Evolutionary conservation across 1,284 basidiomycete genomes (phyloP).

Genomic region (Fomitopsis schrenkii): DNA sequence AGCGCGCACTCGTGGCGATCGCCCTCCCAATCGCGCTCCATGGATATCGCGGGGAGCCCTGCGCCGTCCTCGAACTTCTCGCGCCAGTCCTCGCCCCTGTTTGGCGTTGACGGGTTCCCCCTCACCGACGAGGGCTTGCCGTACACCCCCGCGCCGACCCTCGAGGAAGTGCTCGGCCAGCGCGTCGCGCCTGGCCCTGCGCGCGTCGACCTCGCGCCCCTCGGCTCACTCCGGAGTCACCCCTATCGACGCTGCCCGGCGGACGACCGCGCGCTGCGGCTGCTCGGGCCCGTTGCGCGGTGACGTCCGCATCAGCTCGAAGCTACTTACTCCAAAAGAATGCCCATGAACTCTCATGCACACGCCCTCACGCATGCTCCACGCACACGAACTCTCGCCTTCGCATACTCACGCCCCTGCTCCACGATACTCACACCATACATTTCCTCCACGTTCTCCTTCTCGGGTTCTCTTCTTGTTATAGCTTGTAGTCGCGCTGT

Average conservation of each 20-base stretch:
- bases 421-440: background rate
- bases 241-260: constrained; percentile 57
- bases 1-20: constrained; percentile 5
- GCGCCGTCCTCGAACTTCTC: constrained; percentile 12
- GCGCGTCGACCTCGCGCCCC: constrained; percentile 43
- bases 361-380: background rate
- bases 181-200: constrained; percentile 6
- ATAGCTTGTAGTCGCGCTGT: background rate
- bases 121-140: constrained; percentile 18
- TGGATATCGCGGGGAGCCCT: background rate
- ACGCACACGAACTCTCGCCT: background rate
- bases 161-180: constrained; percentile 7
- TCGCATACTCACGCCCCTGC: background rate
- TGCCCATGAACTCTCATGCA: background rate
- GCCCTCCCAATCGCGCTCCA: constrained; percentile 3
- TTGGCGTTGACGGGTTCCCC: constrained; percentile 12
- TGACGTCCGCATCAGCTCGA: constrained; percentile 2
- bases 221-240: constrained; percentile 48
- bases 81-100: constrained; percentile 1
- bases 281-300: constrained; percentile 31
- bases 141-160: constrained; percentile 19
- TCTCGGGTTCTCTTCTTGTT: background rate
- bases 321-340: background rate
- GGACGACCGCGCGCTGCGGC: constrained; percentile 57
- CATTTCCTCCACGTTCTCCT: background rate